Percentiles rank a stretch among this genome's conserved stretches.
These are phyloP conservation scores for Colletotrichum limetticola DNA, from an alignment of 2,329 filamentous ascomycete species.

Conservation along the genomic window DNA sequence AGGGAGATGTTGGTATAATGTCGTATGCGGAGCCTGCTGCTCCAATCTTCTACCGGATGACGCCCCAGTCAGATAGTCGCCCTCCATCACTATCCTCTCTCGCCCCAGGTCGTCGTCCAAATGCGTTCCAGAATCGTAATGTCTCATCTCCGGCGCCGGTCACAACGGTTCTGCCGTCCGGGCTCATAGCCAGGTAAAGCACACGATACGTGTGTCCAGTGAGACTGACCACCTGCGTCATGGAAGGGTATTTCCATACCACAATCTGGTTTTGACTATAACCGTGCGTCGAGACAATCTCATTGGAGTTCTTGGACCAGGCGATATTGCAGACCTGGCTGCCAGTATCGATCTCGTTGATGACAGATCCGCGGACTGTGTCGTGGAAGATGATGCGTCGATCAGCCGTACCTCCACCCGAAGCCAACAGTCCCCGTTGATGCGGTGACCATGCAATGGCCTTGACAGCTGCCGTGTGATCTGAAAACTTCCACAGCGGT, in stretches of 20 bases:
- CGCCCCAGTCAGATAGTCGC: slow-evolving; percentile 81
- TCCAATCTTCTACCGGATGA: slow-evolving; percentile 71
- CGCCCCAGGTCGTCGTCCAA: slow-evolving; percentile 81
- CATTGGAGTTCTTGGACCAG: slow-evolving; percentile 97
- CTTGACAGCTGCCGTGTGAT: slow-evolving; percentile 96
- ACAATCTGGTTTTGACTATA: slow-evolving; percentile 99
- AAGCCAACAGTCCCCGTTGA: slow-evolving; percentile 92
- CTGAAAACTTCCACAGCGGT: slow-evolving; percentile 91
- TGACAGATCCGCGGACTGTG: slow-evolving; percentile 81
- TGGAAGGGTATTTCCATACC: slow-evolving; percentile 98
- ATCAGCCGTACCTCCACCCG: slow-evolving; percentile 94
- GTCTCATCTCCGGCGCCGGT: slow-evolving; percentile 98
- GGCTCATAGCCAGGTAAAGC: slow-evolving; percentile 96
- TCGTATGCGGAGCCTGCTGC: background rate
- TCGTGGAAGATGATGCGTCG: slow-evolving; percentile 98
- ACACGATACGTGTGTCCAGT: slow-evolving; percentile 98
- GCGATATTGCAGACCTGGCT: slow-evolving; percentile 99
- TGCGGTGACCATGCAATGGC: slow-evolving; percentile 98
- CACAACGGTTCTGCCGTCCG: slow-evolving; percentile 91
- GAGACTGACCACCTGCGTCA: slow-evolving; percentile 95
- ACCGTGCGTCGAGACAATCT: slow-evolving; percentile 96
- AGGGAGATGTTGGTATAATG: slow-evolving; percentile 4
- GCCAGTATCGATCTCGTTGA: slow-evolving; percentile 94
- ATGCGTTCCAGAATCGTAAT: slow-evolving; percentile 95
- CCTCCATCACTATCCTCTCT: slow-evolving; percentile 75